Evolutionary conservation across 805 yeast genomes (phyloP).

Genomic region (Ogataea naganishii): DNA sequence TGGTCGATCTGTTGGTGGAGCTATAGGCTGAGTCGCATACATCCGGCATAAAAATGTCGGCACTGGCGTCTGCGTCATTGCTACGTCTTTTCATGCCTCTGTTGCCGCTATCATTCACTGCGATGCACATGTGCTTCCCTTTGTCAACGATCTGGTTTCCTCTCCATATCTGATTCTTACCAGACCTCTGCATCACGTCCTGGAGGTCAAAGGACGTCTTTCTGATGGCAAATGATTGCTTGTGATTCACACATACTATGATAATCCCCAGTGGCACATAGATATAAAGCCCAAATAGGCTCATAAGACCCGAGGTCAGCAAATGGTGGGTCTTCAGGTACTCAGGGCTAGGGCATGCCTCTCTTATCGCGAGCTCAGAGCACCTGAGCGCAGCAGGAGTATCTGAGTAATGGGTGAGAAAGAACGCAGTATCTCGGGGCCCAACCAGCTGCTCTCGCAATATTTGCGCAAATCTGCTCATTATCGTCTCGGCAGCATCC

Average conservation of each 20-base stretch:
- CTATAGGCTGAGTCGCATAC: background rate
- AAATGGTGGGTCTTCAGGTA: constrained; percentile 4
- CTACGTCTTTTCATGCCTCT: background rate
- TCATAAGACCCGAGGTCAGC: constrained; percentile 12
- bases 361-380: constrained; percentile 7
- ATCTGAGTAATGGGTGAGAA: constrained; percentile 12
- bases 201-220: constrained; percentile 15
- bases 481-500: no score
- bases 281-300: constrained; percentile 19
- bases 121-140: constrained; percentile 2
- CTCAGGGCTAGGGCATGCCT: constrained; percentile 6
- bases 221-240: constrained; percentile 17
- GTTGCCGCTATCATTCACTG: constrained; percentile 5
- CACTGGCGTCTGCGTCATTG: background rate
- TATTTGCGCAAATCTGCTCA: no score
- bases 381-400: constrained; percentile 8
- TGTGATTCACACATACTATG: constrained; percentile 12
- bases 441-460: constrained; percentile 17
- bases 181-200: constrained; percentile 18
- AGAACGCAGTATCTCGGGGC: constrained; percentile 12
- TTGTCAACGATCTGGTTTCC: constrained; percentile 3
- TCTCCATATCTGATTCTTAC: constrained; percentile 8
- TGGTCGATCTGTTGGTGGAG: background rate
- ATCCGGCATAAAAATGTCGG: constrained; percentile 1
- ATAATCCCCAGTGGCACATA: constrained; percentile 13